Evolutionary conservation across 352 stramenopile species (phyloP).

Genomic region (Phytophthora palmivora): DNA sequence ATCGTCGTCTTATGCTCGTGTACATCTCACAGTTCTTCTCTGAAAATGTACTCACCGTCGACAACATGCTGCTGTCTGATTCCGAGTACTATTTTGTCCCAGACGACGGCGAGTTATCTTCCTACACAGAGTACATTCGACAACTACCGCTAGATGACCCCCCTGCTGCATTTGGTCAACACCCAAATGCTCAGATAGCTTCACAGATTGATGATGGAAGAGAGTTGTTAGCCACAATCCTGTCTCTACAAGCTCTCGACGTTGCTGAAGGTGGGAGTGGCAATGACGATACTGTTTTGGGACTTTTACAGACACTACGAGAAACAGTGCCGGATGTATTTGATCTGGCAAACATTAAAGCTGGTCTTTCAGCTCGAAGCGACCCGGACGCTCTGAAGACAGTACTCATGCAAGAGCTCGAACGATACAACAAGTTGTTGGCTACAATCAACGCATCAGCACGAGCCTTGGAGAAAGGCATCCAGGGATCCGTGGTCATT

Average conservation of each 20-base stretch:
- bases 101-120: slow-evolving; percentile 88
- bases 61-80: slow-evolving; percentile 90
- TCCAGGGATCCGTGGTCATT: slow-evolving; percentile 95
- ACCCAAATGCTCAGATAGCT: slow-evolving; percentile 96
- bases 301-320: slow-evolving; percentile 80
- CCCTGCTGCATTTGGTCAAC: slow-evolving; percentile 94
- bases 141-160: slow-evolving; percentile 91
- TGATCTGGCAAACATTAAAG: slow-evolving; percentile 84
- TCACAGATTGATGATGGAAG: slow-evolving; percentile 94
- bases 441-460: slow-evolving; percentile 81
- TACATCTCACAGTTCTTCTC: slow-evolving; percentile 97
- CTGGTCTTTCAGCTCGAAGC: slow-evolving; percentile 61
- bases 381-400: slow-evolving; percentile 95
- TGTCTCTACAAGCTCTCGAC: slow-evolving; percentile 90
- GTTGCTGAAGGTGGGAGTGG: slow-evolving; percentile 83
- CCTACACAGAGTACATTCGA: slow-evolving; percentile 93
- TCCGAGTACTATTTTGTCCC: slow-evolving; percentile 95
- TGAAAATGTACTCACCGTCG: slow-evolving; percentile 85
- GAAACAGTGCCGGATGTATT: slow-evolving; percentile 93
- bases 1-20: slow-evolving; percentile 94
- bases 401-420: slow-evolving; percentile 94
- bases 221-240: slow-evolving; percentile 90
- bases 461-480: slow-evolving; percentile 89
- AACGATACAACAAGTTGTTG: slow-evolving; percentile 94
- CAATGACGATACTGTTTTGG: slow-evolving; percentile 91